Percentiles rank a stretch among this genome's conserved stretches.
Conservation (phyloP, 2,329 filamentous ascomycete genomes). For the Clarireedia homoeocarpa region DNA sequence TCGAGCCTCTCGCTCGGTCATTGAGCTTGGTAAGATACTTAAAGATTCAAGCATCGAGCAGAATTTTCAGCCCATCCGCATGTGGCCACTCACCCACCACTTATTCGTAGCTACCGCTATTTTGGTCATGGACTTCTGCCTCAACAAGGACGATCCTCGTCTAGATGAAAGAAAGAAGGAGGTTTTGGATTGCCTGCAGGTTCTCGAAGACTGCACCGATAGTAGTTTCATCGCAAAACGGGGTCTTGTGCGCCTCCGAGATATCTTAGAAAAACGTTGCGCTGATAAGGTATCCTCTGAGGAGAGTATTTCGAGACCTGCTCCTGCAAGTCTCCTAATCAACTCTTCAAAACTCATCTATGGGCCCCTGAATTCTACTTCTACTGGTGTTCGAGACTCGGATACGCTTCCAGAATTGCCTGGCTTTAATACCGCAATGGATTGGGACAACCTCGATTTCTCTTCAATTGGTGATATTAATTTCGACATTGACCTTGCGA, state of each 20-base stretch:
- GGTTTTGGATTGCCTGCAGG: constrained; percentile 27
- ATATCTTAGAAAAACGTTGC: constrained; percentile 1
- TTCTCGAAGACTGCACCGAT: constrained; percentile 26
- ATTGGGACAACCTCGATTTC: constrained; percentile 4
- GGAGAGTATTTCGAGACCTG: background rate
- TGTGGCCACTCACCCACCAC: constrained; percentile 28
- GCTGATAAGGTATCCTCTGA: background rate
- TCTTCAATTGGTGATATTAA: constrained; percentile 9
- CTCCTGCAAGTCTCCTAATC: background rate
- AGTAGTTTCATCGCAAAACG: constrained; percentile 17
- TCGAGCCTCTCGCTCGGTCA: constrained; percentile 26
- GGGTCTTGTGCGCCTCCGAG: constrained; percentile 15
- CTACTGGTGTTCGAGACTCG: background rate
- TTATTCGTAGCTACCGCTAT: constrained; percentile 34
- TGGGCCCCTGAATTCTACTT: no score
- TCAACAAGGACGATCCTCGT: constrained; percentile 26
- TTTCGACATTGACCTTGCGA: constrained; percentile 12
- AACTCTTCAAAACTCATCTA: background rate
- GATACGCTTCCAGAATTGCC: background rate
- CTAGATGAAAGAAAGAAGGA: constrained; percentile 26
- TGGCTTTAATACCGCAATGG: background rate
- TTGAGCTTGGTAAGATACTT: constrained; percentile 25
- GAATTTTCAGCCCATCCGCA: constrained; percentile 20
- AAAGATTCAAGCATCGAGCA: constrained; percentile 16
- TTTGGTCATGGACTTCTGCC: constrained; percentile 33